Percentiles rank a stretch among this genome's conserved stretches.
Evolutionary conservation across 2,329 filamentous ascomycete species (phyloP).

Genomic region (Scytalidium sp.): DNA sequence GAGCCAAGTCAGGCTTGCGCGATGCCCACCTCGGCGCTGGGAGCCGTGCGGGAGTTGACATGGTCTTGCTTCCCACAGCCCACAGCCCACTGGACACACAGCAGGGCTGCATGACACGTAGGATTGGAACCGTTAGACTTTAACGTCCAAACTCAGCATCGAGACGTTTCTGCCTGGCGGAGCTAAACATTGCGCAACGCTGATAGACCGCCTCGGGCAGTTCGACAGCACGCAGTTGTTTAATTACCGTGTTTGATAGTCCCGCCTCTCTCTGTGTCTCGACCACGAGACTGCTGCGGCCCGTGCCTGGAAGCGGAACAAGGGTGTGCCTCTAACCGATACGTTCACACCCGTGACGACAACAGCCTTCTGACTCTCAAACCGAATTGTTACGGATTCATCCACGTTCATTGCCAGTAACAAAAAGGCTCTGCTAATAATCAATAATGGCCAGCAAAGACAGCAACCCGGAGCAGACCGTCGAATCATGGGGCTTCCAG

Average conservation of each 20-base stretch:
- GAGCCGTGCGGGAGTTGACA: neutral
- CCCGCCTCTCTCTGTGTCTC: neutral
- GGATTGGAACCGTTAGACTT: neutral
- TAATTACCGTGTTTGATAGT: no score
- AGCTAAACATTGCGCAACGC: no score
- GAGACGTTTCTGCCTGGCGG: neutral
- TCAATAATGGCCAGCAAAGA: neutral
- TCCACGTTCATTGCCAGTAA: neutral
- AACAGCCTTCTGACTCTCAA: neutral
- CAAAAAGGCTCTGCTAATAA: no score
- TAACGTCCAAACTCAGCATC: neutral
- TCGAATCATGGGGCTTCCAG: slow-evolving; percentile 66
- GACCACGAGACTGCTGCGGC: neutral
- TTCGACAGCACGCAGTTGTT: no score
- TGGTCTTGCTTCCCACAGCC: neutral
- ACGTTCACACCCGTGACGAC: neutral
- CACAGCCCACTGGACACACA: neutral
- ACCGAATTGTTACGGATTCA: neutral
- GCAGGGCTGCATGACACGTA: neutral
- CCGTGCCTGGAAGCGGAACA: neutral
- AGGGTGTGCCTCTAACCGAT: neutral
- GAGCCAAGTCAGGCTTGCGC: neutral
- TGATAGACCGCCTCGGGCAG: no score
- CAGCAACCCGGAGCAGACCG: slow-evolving; percentile 49
- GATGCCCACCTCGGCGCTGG: neutral